Conservation (phyloP, 2,329 filamentous ascomycete species). For the Paracorniculantispora psalliotae region DNA sequence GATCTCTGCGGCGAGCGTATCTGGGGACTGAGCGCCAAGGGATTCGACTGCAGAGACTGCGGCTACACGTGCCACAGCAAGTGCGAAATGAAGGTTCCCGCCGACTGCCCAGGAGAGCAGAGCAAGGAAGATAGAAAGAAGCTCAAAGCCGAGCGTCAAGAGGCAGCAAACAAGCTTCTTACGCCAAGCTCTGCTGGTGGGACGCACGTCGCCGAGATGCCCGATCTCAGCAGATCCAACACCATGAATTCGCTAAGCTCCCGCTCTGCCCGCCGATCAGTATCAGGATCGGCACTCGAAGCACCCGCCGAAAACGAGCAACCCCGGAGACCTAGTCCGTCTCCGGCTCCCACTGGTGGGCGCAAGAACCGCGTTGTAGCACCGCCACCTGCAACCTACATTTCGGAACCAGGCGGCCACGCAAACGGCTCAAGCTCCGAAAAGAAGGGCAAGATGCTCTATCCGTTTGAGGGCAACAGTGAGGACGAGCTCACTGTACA, state of each 20-base stretch:
- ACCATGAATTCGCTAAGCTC: slow-evolving; percentile 90
- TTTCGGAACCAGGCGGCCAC: slow-evolving; percentile 58
- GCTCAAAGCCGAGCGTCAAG: slow-evolving; percentile 80
- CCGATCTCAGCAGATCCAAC: slow-evolving; percentile 69
- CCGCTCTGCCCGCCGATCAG: slow-evolving; percentile 70
- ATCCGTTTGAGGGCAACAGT: slow-evolving; percentile 73
- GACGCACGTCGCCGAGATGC: slow-evolving; percentile 54
- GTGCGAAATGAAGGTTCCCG: slow-evolving; percentile 97
- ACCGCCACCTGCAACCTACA: slow-evolving; percentile 77
- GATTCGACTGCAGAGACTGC: slow-evolving; percentile 92
- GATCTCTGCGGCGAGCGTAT: slow-evolving; percentile 94
- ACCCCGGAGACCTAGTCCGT: slow-evolving; percentile 8
- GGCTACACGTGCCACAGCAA: slow-evolving; percentile 98
- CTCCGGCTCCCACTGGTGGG: slow-evolving; percentile 9
- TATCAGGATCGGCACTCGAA: slow-evolving; percentile 55
- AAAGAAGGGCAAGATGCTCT: slow-evolving; percentile 79
- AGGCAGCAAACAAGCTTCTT: slow-evolving; percentile 61
- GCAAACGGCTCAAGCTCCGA: slow-evolving; percentile 38
- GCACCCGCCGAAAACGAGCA: slow-evolving; percentile 1
- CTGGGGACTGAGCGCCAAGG: slow-evolving; percentile 95
- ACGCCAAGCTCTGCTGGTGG: slow-evolving; percentile 38
- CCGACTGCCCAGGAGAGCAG: slow-evolving; percentile 90
- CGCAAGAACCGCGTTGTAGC: slow-evolving; percentile 74
- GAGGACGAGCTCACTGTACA: slow-evolving; percentile 76
- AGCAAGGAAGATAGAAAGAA: slow-evolving; percentile 95